Evolutionary conservation across 495 filamentous ascomycete species (phyloP).

Genomic region (Penicillium arizonense): DNA sequence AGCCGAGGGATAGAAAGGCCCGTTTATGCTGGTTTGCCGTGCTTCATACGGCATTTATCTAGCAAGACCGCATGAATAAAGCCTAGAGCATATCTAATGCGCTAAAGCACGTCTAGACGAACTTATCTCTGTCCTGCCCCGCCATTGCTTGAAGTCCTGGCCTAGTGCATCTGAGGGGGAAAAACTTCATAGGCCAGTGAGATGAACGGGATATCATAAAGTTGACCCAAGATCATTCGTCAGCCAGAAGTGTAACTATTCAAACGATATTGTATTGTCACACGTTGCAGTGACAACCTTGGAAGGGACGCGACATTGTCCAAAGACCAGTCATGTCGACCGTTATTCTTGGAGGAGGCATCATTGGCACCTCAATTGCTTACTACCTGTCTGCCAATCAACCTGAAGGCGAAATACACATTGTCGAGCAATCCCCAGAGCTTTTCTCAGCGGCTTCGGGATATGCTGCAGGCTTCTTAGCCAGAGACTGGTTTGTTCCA

Average conservation of each 20-base stretch:
- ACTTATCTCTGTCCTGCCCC: not conserved
- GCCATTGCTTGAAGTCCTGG: not conserved
- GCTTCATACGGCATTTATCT: not conserved
- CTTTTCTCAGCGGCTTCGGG: slow-evolving; percentile 74
- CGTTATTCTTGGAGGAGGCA: slow-evolving; percentile 75
- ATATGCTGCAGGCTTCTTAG: slow-evolving; percentile 71
- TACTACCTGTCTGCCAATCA: slow-evolving; percentile 61
- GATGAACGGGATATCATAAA: not conserved
- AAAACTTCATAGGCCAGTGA: not conserved
- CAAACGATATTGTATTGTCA: not conserved
- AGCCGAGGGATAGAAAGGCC: not conserved
- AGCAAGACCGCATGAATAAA: not conserved
- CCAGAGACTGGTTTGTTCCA: slow-evolving; percentile 67
- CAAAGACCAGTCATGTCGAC: slow-evolving; percentile 41
- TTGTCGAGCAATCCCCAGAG: slow-evolving; percentile 62
- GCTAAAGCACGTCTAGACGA: not conserved
- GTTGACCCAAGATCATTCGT: not conserved
- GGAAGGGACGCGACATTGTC: not conserved
- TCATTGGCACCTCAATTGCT: slow-evolving; percentile 76
- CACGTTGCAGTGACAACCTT: not conserved
- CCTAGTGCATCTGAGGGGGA: not conserved
- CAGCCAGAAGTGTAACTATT: not conserved
- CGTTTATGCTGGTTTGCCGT: not conserved
- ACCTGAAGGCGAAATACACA: slow-evolving; percentile 56
- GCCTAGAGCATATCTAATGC: not conserved